Evolutionary conservation across 805 yeast genomes (phyloP), one percentile per base, ranked within the genome.

Genomic region (Zygoascus flipseniorum): DNA sequence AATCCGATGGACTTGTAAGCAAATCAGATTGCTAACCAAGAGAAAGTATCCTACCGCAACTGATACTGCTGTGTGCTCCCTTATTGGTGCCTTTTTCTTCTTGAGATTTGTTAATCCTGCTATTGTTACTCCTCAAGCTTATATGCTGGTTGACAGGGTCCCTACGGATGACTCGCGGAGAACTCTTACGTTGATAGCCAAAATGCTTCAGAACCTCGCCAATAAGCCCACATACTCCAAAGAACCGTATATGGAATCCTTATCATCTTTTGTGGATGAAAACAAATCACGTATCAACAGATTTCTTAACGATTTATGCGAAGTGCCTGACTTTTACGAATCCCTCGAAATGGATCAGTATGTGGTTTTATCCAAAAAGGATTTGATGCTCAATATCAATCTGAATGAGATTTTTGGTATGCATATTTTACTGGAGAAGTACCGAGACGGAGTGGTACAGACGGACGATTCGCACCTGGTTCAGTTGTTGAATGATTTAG

Each of bases 31-130:
- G 72, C 83, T 52, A 81, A 87, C 51, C 2, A 70, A 76, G 31
- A 68, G 69, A n/a, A 80, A 80, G 58, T 85, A 85, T 60, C 86
- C 86, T 0, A 82, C 79, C 42, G 85, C 84, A 42, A 53, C 66
- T 10, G 62, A 59, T 48, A 53, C 67, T 1, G 66, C 68, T 5
- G 65, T 67, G 32, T 63, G 67, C 42, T 64, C 72, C 1, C 59
- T 71, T 77, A 83, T 89, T 28, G 96, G 97, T 0, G 89, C 96
- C 0, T 92, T 86, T 65, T 73, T 92, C 52, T 90, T 92, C 62
- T 72, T 92, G 59, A 72, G 96, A 53, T 81, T 85, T 57, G 76
- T 85, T 56, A 86, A 95, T 65, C 97, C 98, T 11, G 95, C 96
- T 0, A 82, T 90, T 60, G 90, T 90, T 13, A 82, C 89, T 35